Base-by-base conservation (phyloP, 2,329 filamentous ascomycete species). In the Chalaropsis thielavioides region DNA sequence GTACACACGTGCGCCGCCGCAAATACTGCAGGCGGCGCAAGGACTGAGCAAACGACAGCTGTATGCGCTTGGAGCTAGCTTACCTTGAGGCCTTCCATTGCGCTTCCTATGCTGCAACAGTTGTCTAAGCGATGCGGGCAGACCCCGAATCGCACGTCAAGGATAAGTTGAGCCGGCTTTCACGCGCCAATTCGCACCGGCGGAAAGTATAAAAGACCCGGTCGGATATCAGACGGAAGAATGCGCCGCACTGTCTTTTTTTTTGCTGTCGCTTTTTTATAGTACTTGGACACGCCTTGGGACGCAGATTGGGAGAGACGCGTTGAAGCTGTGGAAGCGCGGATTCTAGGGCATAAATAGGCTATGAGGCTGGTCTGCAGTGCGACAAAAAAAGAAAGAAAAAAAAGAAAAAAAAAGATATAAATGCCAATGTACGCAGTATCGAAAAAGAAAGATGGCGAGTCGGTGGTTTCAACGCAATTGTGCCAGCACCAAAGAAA, bases 41-140 rank as follows among this genome's bases (percentile, higher is more conserved):
- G 19, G 46, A 17, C 46, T 24, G 24, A 22, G 19, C 22, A 51
- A 15, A 11, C 46, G 4, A 22, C 10, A 8, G 24, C 24, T 51
- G 46, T 10, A 5, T 27, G 46, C 24, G 46, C 22, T 6, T 15
- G 24, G 24, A 11, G 46, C 46, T 27, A 22, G 44, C 63, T 64
- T 69, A 61, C 63, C 46, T 64, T 61, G 40, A 59, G 44, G 54
- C 43, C 65, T 63, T 64, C 62, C 62, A 58, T 66, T 54, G 54
- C 40, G 38, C 61, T 49, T 63, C 54, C 67, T 58, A 65, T 61
- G 62, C 51, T 64, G 60, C 41, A 61, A 64, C 31, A 40, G 58
- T 61, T 65, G 24, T 54, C 22, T 46, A 62, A 63, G 46, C 56
- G 41, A 51, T 19, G 31, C 59, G 49, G 40, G 31, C 40, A 60